Base-by-base conservation (phyloP, 2,329 filamentous ascomycete species). In the Ophiostoma sp. region DNA sequence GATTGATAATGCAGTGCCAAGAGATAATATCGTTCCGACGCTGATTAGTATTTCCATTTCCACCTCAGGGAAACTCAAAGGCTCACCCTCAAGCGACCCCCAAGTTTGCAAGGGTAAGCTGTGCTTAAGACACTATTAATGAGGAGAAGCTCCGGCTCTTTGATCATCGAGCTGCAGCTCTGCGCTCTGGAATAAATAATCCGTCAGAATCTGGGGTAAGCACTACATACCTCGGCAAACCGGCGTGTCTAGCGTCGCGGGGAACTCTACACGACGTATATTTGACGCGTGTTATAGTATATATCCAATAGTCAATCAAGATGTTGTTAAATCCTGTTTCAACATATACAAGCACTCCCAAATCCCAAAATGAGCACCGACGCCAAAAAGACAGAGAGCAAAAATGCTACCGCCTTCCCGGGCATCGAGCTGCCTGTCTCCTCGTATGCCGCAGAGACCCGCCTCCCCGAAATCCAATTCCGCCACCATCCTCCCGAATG, bases 401-500 rank as follows among this genome's bases (percentile, higher is more conserved):
- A 42, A 9, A 44, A 41, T n/a, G 47, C 41, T n/a, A 45, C 69
- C 11, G 45, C 64, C 40, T 63, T 42, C 6, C 40, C 60, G 38
- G 58, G 58, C 38, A n/a, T 63, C 40, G 60, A 44, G 16, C 40
- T 63, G 7, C 60, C 60, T 7, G 38, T 8, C 16, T 63, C 38
- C 14, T 63, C 60, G 68, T 85, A 85, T 75, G 76, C 75, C 75
- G 76, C 75, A 38, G 60, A 75, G 62, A 76, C 82, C 67, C 69
- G 74, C 58, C 77, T 83, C 69, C 79, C 79, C 2, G 75, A 81
- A 52, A 77, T 86, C 73, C 77, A 75, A 64, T 75, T 85, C 73
- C 79, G 79, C 63, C 83, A 86, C 73, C 78, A 84, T 71, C 83
- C 83, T 0, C 69, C 76, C 2, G 77, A 78, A 8, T 85, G 88